Evolutionary conservation across 306 rosid genomes (phyloP), one percentile per base, ranked within the genome.

Genomic region (Vachellia collinsii): DNA sequence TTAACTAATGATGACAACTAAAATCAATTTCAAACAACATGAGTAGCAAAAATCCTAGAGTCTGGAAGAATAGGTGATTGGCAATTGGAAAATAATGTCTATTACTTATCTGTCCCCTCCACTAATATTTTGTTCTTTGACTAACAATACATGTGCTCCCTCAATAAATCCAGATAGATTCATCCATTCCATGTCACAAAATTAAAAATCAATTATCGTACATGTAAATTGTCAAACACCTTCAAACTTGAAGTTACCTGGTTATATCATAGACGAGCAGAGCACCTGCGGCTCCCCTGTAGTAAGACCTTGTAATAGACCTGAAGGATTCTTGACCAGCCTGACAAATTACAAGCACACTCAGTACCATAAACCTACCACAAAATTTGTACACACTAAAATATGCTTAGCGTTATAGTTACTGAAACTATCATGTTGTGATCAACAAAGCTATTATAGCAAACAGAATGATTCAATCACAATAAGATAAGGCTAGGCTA

Each of bases 291-390:
- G 97, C 99, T 37, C 99, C 99, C 87, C 99, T 85, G 61, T 93
- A 94, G 80, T 94, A 94, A 59, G 99, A 94, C 86, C 99, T 91
- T 8, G 97, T 94, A 54, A 94, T 94, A 72, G 99, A 94, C 86
- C 99, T 88, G 83, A 94, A 94, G n/a, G 99, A 94, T 89, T 94
- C 99, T 88, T 94, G 99, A 80, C 99, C 99, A 23, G 99, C 99
- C 99, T 94, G 90, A 38, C 80, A 80, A 63, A 83, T 73, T 64
- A 74, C 11, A 36, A 80, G 22, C 42, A 70, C 74, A 54, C 23
- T 79, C 72, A 71, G 41, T 34, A 65, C 25, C 85, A 48, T 62
- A 41, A 54, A 58, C 67, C 65, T 53, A 25, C 68, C 62, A 81
- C 23, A 58, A 17, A 22, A 29, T 37, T 11, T 41, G 68, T 66